Percentiles rank a stretch among this genome's conserved stretches.
phyloP scores from a whole-genome alignment of 2,329 filamentous ascomycete species.

The Purpureocillium lavendulum region DNA sequence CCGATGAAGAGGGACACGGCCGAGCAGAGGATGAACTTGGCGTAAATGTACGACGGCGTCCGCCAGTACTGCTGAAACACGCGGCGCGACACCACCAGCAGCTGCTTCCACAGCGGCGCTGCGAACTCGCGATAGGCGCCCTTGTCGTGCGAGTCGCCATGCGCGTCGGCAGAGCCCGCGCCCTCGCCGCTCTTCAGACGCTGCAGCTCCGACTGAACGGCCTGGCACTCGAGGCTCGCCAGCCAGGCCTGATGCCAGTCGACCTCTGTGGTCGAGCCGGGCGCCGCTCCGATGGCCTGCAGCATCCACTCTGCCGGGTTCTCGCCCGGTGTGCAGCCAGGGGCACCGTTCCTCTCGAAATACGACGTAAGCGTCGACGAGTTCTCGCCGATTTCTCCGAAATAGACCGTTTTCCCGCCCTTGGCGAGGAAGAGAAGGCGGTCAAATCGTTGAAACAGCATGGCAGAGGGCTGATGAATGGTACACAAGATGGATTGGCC shows the following conservation, averaged over 20 bases:
- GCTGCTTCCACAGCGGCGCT: slow-evolving; percentile 32
- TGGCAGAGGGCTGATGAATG: slow-evolving; percentile 38
- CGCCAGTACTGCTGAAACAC: slow-evolving; percentile 76
- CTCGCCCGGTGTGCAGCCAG: slow-evolving; percentile 39
- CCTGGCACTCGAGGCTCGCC: no score
- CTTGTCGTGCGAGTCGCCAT: no score
- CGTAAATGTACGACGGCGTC: slow-evolving; percentile 66
- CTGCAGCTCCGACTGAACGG: no score
- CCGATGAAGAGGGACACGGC: background rate
- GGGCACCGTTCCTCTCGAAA: slow-evolving; percentile 53
- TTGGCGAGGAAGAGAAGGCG: slow-evolving; percentile 47
- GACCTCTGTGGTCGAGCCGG: slow-evolving; percentile 17
- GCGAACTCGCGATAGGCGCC: background rate
- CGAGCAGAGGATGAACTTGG: slow-evolving; percentile 35
- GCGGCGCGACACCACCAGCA: slow-evolving; percentile 51
- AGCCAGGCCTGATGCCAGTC: no score
- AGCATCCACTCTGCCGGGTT: slow-evolving; percentile 66
- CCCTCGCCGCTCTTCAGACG: no score
- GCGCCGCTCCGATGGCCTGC: slow-evolving; percentile 28
- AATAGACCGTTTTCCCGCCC: slow-evolving; percentile 34
- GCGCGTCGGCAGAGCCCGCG: no score
- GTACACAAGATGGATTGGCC: slow-evolving; percentile 42
- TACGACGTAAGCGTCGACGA: slow-evolving; percentile 35
- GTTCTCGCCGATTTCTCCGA: slow-evolving; percentile 31
- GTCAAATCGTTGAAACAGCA: slow-evolving; percentile 40